Evolutionary conservation across 148 eudicot genomes (phyloP).

Genomic region (Amaranthus hypochondriacus): DNA sequence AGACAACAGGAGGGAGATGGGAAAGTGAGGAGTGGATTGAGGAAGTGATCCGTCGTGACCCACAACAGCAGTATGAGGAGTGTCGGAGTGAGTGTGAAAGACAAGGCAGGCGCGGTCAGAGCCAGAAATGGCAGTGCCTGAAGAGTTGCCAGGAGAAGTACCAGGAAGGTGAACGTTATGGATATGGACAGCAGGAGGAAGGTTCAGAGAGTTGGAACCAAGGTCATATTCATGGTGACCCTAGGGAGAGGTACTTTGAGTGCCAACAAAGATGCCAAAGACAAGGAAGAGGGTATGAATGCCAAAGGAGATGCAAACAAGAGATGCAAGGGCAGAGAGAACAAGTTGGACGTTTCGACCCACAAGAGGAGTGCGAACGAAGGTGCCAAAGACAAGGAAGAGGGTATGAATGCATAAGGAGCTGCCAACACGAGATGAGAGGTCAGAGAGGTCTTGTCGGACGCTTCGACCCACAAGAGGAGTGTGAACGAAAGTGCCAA

Average conservation of each 20-base stretch:
- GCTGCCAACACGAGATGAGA: background rate
- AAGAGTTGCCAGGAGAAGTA: conserved; percentile 14
- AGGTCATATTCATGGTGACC: background rate
- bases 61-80: conserved; percentile 11
- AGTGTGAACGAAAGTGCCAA: conserved; percentile 17
- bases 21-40: conserved; percentile 6
- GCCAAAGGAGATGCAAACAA: conserved; percentile 15
- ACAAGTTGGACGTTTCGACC: background rate
- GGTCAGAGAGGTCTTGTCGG: background rate
- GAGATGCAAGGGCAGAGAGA: background rate
- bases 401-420: background rate
- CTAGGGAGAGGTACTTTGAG: background rate
- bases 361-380: background rate
- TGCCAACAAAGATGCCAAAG: conserved; percentile 17
- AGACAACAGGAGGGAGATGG: background rate
- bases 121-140: conserved; percentile 25
- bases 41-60: background rate
- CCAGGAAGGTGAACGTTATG: background rate
- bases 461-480: background rate
- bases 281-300: conserved; percentile 5
- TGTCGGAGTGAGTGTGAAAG: conserved; percentile 17
- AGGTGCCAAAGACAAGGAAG: conserved; percentile 3
- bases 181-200: background rate
- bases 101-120: conserved; percentile 13
- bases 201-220: background rate